Evolutionary conservation across 768 basidiomycete species (phyloP).

Genomic region (Rhodotorula toruloides): DNA sequence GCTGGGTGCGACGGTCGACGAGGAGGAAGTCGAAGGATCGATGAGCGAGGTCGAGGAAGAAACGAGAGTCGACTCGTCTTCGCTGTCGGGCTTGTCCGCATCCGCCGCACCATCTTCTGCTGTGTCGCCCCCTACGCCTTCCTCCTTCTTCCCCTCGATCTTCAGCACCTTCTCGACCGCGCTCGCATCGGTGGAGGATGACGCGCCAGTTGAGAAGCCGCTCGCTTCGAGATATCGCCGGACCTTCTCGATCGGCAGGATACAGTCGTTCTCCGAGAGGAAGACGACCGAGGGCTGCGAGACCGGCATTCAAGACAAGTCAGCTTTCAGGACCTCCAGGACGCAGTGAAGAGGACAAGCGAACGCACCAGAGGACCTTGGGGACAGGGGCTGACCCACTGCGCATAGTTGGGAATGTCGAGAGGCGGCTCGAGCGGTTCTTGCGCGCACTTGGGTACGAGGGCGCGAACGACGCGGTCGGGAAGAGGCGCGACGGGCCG

Average conservation of each 20-base stretch:
- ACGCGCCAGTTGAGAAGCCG: constrained; percentile 11
- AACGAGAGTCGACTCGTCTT: not conserved
- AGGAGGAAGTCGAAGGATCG: not conserved
- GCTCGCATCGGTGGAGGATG: not conserved
- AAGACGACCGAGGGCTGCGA: constrained; percentile 30
- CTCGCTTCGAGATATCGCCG: constrained; percentile 2
- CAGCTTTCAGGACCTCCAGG: not conserved
- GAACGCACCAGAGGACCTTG: constrained; percentile 27
- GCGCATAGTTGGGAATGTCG: constrained; percentile 30
- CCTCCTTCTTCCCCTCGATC: not conserved
- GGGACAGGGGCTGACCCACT: constrained; percentile 2
- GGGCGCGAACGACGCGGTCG: not conserved
- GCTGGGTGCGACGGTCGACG: not conserved
- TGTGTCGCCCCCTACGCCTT: no score
- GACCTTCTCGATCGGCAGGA: constrained; percentile 23
- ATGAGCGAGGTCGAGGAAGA: not conserved
- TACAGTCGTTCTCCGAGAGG: constrained; percentile 30
- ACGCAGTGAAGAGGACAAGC: not conserved
- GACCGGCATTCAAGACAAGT: not conserved
- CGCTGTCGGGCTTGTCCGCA: not conserved
- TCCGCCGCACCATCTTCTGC: not conserved
- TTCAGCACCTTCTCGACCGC: not conserved
- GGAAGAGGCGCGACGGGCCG: constrained; percentile 16
- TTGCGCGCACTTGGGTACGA: constrained; percentile 17
- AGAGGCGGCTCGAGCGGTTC: constrained; percentile 7